These are phyloP conservation scores for Schizopora paradoxa DNA, from an alignment of 1,284 basidiomycete genomes.

Conservation along the genomic window DNA sequence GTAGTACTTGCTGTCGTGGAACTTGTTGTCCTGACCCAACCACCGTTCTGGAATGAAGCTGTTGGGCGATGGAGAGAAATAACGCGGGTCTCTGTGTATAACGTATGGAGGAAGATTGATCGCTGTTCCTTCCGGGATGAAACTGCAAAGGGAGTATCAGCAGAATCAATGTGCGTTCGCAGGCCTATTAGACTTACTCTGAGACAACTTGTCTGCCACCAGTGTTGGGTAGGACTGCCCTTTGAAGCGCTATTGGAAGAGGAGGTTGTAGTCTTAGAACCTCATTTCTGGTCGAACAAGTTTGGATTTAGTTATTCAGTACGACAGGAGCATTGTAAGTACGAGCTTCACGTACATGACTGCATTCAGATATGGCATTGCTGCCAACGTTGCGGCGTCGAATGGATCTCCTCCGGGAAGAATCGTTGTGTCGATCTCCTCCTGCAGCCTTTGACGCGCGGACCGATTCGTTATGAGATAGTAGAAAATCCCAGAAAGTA, in stretches of 20 bases:
- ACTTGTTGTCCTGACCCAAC: slow-evolving; percentile 24
- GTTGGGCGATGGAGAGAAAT: slow-evolving; percentile 37
- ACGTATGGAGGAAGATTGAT: slow-evolving; percentile 43
- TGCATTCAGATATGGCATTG: slow-evolving; percentile 30
- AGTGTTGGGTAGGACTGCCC: background rate
- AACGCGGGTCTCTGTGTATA: slow-evolving; percentile 35
- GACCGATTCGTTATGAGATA: slow-evolving; percentile 29
- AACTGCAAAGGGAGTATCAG: slow-evolving; percentile 26
- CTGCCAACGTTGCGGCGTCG: slow-evolving; percentile 19
- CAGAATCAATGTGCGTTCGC: background rate
- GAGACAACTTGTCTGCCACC: background rate
- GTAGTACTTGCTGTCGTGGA: too few relatives aligned
- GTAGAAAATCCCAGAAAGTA: slow-evolving; percentile 27
- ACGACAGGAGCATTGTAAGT: background rate
- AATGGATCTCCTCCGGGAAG: slow-evolving; percentile 16
- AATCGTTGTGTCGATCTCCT: slow-evolving; percentile 26
- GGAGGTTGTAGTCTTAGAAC: slow-evolving; percentile 9
- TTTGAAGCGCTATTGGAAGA: slow-evolving; percentile 8
- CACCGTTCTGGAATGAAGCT: slow-evolving; percentile 39
- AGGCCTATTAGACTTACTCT: background rate
- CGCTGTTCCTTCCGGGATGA: slow-evolving; percentile 44
- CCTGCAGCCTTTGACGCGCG: slow-evolving; percentile 23
- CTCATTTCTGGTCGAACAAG: slow-evolving; percentile 4
- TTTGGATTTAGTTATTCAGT: background rate
- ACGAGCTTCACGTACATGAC: slow-evolving; percentile 24